These are phyloP conservation scores for Hydnum rufescens DNA, from an alignment of 768 basidiomycete species.

Conservation along the genomic window DNA sequence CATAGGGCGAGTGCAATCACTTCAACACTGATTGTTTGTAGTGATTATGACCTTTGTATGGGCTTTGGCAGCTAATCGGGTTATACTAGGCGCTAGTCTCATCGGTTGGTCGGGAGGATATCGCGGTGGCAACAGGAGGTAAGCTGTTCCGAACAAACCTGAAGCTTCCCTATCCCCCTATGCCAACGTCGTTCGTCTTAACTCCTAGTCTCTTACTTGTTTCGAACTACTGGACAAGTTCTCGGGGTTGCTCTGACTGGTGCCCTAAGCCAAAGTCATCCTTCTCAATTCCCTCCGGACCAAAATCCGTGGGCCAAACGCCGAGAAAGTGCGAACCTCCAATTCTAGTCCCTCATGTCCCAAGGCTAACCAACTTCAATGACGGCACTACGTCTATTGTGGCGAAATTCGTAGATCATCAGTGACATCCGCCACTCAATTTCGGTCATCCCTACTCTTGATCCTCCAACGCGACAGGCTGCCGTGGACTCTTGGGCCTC, in stretches of 20 bases:
- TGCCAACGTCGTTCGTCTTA: background rate
- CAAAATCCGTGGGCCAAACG: constrained; percentile 57
- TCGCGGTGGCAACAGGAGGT: constrained; percentile 85
- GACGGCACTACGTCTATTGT: background rate
- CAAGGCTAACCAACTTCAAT: background rate
- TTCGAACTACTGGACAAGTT: constrained; percentile 87
- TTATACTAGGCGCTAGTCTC: constrained; percentile 63
- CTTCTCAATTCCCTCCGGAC: constrained; percentile 47
- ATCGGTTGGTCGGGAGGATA: constrained; percentile 54
- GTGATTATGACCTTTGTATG: background rate
- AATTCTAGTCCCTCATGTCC: background rate
- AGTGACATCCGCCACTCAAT: constrained; percentile 23
- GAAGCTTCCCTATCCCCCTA: background rate
- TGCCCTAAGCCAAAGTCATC: constrained; percentile 62
- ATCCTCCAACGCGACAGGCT: constrained; percentile 32
- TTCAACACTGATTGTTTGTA: constrained; percentile 53
- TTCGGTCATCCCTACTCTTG: constrained; percentile 45
- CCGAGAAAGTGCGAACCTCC: constrained; percentile 36
- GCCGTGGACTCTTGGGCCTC: constrained; percentile 63
- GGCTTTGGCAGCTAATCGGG: constrained; percentile 4
- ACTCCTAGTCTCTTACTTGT: constrained; percentile 67
- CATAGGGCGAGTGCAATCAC: constrained; percentile 57
- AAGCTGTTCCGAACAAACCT: constrained; percentile 18
- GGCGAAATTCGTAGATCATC: constrained; percentile 1
- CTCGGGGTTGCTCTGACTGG: constrained; percentile 82